These are phyloP conservation scores for Pichia thaimueangensis DNA, from an alignment of 805 yeast species.

Conservation along the genomic window DNA sequence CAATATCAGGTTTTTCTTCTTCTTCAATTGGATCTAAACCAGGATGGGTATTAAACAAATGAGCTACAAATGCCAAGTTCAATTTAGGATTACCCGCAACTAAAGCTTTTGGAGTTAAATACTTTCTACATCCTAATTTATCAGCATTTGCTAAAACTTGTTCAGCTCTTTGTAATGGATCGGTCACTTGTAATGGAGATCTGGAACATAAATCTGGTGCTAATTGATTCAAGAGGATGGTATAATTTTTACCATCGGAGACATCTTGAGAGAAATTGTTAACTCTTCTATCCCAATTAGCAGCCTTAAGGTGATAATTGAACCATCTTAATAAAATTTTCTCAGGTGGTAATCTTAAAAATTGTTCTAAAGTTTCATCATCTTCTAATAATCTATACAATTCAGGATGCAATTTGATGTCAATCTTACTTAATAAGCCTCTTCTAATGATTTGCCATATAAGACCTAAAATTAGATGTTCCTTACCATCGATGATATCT, in stretches of 20 bases:
- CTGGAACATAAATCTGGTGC: constrained; percentile 77
- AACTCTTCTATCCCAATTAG: constrained; percentile 83
- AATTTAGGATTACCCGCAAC: constrained; percentile 96
- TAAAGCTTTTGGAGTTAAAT: constrained; percentile 85
- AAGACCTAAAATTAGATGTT: constrained; percentile 83
- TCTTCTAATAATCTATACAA: constrained; percentile 90
- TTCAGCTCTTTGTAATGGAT: constrained; percentile 78
- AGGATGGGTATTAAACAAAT: constrained; percentile 92
- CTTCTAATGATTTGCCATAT: constrained; percentile 98
- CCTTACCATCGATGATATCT: constrained; percentile 88
- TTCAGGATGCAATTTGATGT: constrained; percentile 94
- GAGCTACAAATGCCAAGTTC: constrained; percentile 96
- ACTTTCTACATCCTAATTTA: constrained; percentile 85
- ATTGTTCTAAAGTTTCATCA: constrained; percentile 95
- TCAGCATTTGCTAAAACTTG: constrained; percentile 84
- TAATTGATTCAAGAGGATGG: constrained; percentile 81
- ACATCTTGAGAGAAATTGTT: constrained; percentile 82
- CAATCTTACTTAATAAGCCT: constrained; percentile 90
- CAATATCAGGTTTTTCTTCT: constrained; percentile 85
- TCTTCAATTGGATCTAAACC: constrained; percentile 95
- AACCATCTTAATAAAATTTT: constrained; percentile 96
- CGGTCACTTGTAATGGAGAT: constrained; percentile 72
- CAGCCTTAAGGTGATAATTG: constrained; percentile 91
- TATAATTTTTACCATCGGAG: constrained; percentile 91
- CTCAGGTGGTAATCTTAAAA: constrained; percentile 94